These are phyloP conservation scores for Pyrenochaeta sp. DNA, from an alignment of 2,329 filamentous ascomycete genomes.

Conservation along the genomic window DNA sequence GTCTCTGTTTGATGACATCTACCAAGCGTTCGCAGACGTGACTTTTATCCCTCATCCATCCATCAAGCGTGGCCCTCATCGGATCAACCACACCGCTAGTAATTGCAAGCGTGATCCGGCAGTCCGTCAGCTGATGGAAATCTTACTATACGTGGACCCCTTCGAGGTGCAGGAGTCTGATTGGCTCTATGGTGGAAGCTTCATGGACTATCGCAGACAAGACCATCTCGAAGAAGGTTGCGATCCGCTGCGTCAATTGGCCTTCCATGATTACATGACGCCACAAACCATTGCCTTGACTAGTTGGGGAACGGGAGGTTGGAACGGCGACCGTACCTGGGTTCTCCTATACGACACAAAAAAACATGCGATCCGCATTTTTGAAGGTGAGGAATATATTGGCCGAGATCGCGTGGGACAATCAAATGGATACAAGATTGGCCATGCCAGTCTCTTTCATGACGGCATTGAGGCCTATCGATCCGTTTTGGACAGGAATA, in stretches of 20 bases:
- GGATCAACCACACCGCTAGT: constrained; percentile 16
- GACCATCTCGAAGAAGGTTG: constrained; percentile 6
- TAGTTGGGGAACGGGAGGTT: constrained; percentile 16
- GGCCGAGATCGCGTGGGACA: not conserved
- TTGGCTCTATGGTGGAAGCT: constrained; percentile 21
- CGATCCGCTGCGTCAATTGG: constrained; percentile 1
- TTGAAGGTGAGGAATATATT: constrained; percentile 12
- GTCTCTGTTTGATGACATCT: constrained; percentile 18
- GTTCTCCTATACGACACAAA: constrained; percentile 19
- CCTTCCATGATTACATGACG: constrained; percentile 8
- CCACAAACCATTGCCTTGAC: constrained; percentile 13
- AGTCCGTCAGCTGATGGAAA: constrained; percentile 19
- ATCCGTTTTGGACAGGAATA: not conserved
- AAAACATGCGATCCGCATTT: constrained; percentile 17
- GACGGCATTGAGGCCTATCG: not conserved
- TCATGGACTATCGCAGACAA: constrained; percentile 17
- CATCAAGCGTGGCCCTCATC: constrained; percentile 19
- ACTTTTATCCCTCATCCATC: constrained; percentile 21
- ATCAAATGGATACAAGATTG: not conserved
- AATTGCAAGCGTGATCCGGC: constrained; percentile 12
- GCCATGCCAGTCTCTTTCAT: constrained; percentile 2
- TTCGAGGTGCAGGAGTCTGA: constrained; percentile 6
- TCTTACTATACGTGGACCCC: constrained; percentile 20
- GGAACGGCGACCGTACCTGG: constrained; percentile 16
- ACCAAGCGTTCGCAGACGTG: constrained; percentile 14